Evolutionary conservation across 2,329 filamentous ascomycete genomes (phyloP).

Genomic region (Scortechinia acanthostroma): DNA sequence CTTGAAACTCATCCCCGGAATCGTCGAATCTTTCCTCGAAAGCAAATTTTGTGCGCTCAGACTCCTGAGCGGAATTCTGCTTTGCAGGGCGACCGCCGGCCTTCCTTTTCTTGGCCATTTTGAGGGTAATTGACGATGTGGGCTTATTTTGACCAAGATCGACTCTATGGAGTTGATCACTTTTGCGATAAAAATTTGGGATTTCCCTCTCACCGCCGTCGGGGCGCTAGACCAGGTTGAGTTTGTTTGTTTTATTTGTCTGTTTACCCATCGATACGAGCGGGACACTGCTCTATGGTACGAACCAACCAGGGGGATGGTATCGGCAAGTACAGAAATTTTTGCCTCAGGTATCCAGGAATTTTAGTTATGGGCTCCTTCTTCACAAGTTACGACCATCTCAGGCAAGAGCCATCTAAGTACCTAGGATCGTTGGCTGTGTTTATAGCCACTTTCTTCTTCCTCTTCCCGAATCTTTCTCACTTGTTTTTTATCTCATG

Average conservation of each 20-base stretch:
- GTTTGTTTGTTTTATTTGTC: background rate
- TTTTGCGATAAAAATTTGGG: constrained; percentile 1
- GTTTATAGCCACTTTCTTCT: too few species aligned
- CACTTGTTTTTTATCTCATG: background rate
- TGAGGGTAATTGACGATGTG: background rate
- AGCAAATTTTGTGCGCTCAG: background rate
- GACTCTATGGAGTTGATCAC: background rate
- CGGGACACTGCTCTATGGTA: too few species aligned
- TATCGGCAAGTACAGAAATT: too few species aligned
- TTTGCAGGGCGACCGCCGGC: background rate
- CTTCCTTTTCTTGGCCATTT: constrained; percentile 2
- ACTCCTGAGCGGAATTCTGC: background rate
- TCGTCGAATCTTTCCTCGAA: constrained; percentile 1
- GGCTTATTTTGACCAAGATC: background rate
- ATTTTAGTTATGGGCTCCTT: too few species aligned
- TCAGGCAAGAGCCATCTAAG: too few species aligned
- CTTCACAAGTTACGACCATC: too few species aligned
- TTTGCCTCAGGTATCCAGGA: too few species aligned
- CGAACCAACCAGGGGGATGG: too few species aligned
- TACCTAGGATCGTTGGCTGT: too few species aligned
- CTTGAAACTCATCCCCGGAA: background rate
- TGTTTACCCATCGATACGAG: too few species aligned
- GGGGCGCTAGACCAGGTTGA: background rate
- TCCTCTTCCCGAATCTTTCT: background rate
- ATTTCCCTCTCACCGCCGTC: background rate